phyloP scores from a whole-genome alignment of 805 yeast genomes.

The Yamadazyma akitaensis region DNA sequence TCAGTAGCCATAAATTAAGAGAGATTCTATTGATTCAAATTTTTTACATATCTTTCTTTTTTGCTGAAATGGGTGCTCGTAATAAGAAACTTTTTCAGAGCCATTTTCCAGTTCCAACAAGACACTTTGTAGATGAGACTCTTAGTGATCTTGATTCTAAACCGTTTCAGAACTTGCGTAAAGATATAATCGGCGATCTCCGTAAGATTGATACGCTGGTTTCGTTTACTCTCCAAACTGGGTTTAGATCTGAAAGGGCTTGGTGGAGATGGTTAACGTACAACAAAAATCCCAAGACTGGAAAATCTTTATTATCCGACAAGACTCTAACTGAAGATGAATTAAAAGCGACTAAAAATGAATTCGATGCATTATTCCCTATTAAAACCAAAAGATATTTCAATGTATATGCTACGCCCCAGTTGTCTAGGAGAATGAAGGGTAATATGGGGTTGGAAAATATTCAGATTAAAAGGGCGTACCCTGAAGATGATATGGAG shows the following conservation, averaged over 20 bases:
- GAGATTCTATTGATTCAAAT: constrained; percentile 28
- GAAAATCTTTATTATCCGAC: constrained; percentile 26
- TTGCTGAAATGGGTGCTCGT: constrained; percentile 24
- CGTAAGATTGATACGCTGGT: constrained; percentile 24
- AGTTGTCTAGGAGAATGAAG: constrained; percentile 39
- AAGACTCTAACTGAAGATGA: constrained; percentile 19
- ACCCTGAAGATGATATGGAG: constrained; percentile 6
- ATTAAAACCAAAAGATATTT: constrained; percentile 35
- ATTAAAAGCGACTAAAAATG: constrained; percentile 12
- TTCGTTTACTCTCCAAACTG: constrained; percentile 24
- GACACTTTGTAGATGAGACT: constrained; percentile 35
- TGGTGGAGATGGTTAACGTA: constrained; percentile 43
- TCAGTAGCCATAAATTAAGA: constrained; percentile 26
- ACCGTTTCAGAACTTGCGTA: constrained; percentile 22
- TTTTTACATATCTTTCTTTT: constrained; percentile 27
- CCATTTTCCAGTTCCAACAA: constrained; percentile 24
- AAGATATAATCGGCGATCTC: constrained; percentile 21
- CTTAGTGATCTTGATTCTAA: constrained; percentile 5
- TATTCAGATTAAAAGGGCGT: constrained; percentile 10
- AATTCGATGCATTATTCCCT: constrained; percentile 21
- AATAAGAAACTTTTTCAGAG: constrained; percentile 22
- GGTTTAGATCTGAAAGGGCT: constrained; percentile 25
- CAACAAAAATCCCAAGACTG: constrained; percentile 31
- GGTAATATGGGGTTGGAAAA: constrained; percentile 29
- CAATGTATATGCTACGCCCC: constrained; percentile 42